These are phyloP conservation scores for Aurifilum marmelostoma DNA, from an alignment of 2,329 filamentous ascomycete genomes.

Conservation along the genomic window DNA sequence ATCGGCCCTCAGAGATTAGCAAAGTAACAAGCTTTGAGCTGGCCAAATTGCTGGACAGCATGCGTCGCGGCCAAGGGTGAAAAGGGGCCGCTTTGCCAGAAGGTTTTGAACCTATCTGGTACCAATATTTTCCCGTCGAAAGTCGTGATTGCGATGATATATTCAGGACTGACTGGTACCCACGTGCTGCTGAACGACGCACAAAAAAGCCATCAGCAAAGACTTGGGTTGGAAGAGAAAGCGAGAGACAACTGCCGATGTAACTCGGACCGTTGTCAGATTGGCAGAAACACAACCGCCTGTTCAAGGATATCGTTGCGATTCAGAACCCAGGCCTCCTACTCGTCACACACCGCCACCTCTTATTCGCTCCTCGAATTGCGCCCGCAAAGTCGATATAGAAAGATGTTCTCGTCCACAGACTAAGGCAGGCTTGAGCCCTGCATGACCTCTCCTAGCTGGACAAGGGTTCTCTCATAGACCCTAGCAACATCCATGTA, in stretches of 20 bases:
- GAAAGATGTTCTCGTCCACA: neutral
- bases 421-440: constrained; percentile 34
- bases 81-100: neutral
- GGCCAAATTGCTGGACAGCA: neutral
- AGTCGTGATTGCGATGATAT: neutral
- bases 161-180: neutral
- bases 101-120: neutral
- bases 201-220: neutral
- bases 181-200: neutral
- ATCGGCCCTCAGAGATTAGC: too few relatives aligned
- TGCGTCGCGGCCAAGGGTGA: neutral
- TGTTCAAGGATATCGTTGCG: neutral
- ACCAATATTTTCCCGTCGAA: neutral
- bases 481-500: constrained; percentile 75
- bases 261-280: neutral
- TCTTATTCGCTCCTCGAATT: neutral
- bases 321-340: neutral
- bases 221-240: neutral
- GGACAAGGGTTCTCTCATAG: constrained; percentile 78
- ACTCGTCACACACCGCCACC: neutral
- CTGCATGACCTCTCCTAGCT: constrained; percentile 70
- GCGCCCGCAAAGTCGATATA: neutral
- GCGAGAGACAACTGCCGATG: neutral
- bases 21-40: neutral
- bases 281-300: neutral